A percentile compares a stretch with the other conserved stretches of the same genome.
Conservation (phyloP, 768 basidiomycete species). For the Kwoniella shandongensis region DNA sequence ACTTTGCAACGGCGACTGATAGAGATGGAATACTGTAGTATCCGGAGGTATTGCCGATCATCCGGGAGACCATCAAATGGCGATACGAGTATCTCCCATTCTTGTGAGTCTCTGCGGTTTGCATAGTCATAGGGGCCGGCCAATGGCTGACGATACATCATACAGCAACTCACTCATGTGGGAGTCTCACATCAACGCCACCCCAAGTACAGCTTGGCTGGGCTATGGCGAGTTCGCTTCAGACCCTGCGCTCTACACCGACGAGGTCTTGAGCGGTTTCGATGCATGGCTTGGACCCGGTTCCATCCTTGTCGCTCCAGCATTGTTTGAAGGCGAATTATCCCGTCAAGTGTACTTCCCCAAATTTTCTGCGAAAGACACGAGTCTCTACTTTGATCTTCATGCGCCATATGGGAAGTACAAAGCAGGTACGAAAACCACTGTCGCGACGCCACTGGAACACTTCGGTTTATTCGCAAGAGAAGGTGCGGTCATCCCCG, state of each 20-base stretch:
- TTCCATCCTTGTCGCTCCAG: slow-evolving; percentile 44
- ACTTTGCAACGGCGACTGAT: too few species aligned
- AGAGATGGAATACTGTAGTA: too few species aligned
- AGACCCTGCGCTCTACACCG: slow-evolving; percentile 46
- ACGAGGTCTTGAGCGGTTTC: slow-evolving; percentile 46
- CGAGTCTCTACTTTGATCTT: slow-evolving; percentile 45
- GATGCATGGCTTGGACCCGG: slow-evolving; percentile 53
- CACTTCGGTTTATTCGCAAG: slow-evolving; percentile 50
- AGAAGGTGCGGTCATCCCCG: slow-evolving; percentile 48
- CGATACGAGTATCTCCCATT: slow-evolving; percentile 52
- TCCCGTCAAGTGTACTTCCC: slow-evolving; percentile 50
- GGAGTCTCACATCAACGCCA: slow-evolving; percentile 42
- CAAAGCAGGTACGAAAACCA: slow-evolving; percentile 34
- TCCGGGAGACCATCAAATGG: slow-evolving; percentile 49
- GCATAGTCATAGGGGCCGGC: background rate
- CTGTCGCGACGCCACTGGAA: slow-evolving; percentile 45
- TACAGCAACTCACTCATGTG: slow-evolving; percentile 47
- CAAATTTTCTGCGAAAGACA: slow-evolving; percentile 30
- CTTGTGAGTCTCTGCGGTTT: slow-evolving; percentile 33
- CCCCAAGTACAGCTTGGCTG: slow-evolving; percentile 45
- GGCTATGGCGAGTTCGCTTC: slow-evolving; percentile 47
- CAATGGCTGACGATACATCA: background rate
- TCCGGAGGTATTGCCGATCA: slow-evolving; percentile 47
- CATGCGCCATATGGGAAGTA: slow-evolving; percentile 30
- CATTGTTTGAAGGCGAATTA: slow-evolving; percentile 39